Evolutionary conservation across 495 filamentous ascomycete genomes (phyloP).

Genomic region (Penicillium steckii): DNA sequence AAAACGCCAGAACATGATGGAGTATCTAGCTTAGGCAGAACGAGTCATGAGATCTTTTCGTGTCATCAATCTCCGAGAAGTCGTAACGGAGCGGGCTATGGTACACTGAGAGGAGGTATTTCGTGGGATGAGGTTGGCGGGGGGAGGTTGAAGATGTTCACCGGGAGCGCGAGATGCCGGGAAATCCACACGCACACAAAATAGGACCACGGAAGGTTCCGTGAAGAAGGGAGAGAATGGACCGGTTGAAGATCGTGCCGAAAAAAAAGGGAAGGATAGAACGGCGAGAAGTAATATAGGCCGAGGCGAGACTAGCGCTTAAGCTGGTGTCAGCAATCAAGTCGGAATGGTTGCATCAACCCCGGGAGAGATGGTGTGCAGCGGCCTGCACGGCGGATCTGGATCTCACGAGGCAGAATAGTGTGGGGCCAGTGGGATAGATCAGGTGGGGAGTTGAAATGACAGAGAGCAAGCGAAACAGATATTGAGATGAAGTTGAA

Average conservation of each 20-base stretch:
- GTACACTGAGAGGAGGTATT: constrained; percentile 22
- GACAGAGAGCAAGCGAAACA: background rate
- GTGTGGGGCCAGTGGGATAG: background rate
- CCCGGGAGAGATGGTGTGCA: constrained; percentile 22
- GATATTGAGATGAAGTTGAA: background rate
- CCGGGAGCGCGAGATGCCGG: constrained; percentile 20
- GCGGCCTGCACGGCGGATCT: constrained; percentile 6
- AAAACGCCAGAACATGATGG: constrained; percentile 97
- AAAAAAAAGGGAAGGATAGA: background rate
- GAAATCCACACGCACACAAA: constrained; percentile 18
- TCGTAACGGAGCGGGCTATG: constrained; percentile 32
- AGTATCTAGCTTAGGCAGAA: constrained; percentile 41
- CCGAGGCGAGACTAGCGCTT: constrained; percentile 39
- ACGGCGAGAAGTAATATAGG: constrained; percentile 11
- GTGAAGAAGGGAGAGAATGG: background rate
- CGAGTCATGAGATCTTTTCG: constrained; percentile 42
- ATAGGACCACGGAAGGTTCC: constrained; percentile 4
- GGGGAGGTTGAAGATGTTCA: constrained; percentile 4
- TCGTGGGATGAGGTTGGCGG: constrained; percentile 5
- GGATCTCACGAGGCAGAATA: constrained; percentile 10
- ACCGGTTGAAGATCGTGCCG: background rate
- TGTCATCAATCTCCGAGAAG: constrained; percentile 25
- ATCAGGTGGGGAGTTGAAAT: background rate
- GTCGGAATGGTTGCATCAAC: constrained; percentile 21
- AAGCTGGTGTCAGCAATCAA: constrained; percentile 27